Percentiles rank a stretch among this genome's conserved stretches.
phyloP scores from a whole-genome alignment of 768 basidiomycete species.

The Rhodotorula graminis region DNA sequence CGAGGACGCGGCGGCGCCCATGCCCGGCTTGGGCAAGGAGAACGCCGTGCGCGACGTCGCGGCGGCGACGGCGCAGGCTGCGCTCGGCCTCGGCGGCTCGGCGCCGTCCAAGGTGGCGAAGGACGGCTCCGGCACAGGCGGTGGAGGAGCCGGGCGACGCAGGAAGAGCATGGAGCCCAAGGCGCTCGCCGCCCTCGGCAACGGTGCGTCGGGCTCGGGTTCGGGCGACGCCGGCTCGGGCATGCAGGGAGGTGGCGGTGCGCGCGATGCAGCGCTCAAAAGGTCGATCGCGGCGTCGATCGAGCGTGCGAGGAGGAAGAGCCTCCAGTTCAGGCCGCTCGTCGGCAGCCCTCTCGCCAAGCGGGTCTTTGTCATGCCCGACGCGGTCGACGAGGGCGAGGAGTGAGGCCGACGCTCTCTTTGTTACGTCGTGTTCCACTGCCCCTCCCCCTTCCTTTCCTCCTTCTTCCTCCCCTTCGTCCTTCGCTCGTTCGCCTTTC shows the following conservation, averaged over 20 bases:
- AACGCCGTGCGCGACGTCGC: slow-evolving; percentile 9
- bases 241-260: no score
- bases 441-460: no score
- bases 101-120: not conserved
- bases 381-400: slow-evolving; percentile 2
- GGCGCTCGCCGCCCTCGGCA: slow-evolving; percentile 32
- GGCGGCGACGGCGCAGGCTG: slow-evolving; percentile 5
- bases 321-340: slow-evolving; percentile 28
- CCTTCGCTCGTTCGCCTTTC: not conserved
- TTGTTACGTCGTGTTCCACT: not conserved
- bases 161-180: slow-evolving; percentile 35
- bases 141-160: not conserved
- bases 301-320: slow-evolving; percentile 31
- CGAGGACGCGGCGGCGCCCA: slow-evolving; percentile 6
- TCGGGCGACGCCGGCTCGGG: not conserved
- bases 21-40: slow-evolving; percentile 3
- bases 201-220: not conserved
- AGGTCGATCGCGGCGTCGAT: slow-evolving; percentile 36
- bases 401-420: not conserved
- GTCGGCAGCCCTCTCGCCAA: slow-evolving; percentile 36
- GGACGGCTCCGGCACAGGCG: not conserved
- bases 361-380: slow-evolving; percentile 28
- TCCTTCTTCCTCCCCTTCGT: not conserved
- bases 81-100: not conserved
- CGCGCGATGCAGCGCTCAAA: slow-evolving; percentile 13